Percentiles rank a stretch among this genome's conserved stretches.
Conservation (phyloP, 2,329 filamentous ascomycete species). For the Fusarium sp. region DNA sequence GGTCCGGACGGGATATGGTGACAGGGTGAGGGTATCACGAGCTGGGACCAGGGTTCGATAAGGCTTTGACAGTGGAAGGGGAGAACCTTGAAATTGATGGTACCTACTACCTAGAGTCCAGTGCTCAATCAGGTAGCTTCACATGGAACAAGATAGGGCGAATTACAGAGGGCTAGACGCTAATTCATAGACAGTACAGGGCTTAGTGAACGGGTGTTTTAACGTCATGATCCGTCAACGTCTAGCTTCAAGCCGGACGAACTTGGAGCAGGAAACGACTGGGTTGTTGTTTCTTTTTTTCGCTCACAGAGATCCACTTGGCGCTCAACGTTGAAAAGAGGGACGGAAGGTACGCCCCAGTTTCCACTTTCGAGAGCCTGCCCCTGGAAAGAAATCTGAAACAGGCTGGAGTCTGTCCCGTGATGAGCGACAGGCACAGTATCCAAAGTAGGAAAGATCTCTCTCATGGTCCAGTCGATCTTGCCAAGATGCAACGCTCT, state of each 20-base stretch:
- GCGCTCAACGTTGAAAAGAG: constrained; percentile 1
- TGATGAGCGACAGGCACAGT: constrained; percentile 15
- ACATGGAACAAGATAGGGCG: no score
- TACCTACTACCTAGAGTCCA: neutral
- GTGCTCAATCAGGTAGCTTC: neutral
- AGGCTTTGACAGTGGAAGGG: constrained; percentile 4
- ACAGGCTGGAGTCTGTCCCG: constrained; percentile 15
- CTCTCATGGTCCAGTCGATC: constrained; percentile 15
- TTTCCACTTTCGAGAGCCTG: constrained; percentile 25
- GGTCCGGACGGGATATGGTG: constrained; percentile 11
- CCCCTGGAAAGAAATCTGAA: constrained; percentile 38
- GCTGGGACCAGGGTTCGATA: constrained; percentile 29
- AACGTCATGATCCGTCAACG: constrained; percentile 20
- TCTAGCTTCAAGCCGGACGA: constrained; percentile 7
- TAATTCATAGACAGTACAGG: neutral
- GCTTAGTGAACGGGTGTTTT: neutral
- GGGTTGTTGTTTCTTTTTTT: constrained; percentile 32
- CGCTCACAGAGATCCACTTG: constrained; percentile 10
- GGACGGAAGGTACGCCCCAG: constrained; percentile 20
- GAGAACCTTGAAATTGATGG: neutral
- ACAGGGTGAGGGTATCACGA: constrained; percentile 8
- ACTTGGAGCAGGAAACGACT: neutral
- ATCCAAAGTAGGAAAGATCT: constrained; percentile 21
- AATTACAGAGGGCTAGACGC: neutral
- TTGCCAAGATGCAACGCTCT: neutral